Percentiles rank a stretch among this genome's conserved stretches.
Conservation (phyloP, 495 filamentous ascomycete species). For the Cercophora sp. region DNA sequence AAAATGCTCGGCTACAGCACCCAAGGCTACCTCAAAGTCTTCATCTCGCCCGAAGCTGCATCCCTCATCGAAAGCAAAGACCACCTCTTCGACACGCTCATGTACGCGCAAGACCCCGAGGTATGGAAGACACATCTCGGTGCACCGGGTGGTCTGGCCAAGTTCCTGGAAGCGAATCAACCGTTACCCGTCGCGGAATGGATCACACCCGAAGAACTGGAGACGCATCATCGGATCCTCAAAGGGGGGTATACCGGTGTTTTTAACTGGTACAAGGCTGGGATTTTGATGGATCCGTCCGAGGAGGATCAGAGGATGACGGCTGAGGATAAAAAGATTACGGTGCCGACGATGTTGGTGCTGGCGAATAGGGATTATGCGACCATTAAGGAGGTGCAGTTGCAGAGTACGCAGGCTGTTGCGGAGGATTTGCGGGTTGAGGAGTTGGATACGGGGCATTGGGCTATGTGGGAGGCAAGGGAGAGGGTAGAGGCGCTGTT, state of each 20-base stretch:
- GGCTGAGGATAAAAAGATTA: not conserved
- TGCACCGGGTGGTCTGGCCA: conserved; percentile 4
- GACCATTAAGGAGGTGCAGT: not conserved
- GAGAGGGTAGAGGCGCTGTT: not conserved
- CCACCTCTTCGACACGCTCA: conserved; percentile 4
- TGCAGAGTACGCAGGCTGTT: not conserved
- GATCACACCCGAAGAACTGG: conserved; percentile 11
- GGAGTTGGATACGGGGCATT: conserved; percentile 1
- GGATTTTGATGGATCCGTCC: not conserved
- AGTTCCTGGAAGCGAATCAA: conserved; percentile 12
- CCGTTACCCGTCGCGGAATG: conserved; percentile 5
- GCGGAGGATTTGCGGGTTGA: not conserved
- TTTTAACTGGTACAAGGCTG: conserved; percentile 24
- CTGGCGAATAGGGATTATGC: not conserved
- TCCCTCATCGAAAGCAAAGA: conserved; percentile 17
- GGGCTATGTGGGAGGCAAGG: not conserved
- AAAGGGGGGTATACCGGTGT: conserved; percentile 11
- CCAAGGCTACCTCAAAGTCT: conserved; percentile 21
- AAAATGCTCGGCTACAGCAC: no score
- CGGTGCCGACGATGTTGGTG: not conserved
- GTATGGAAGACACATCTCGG: conserved; percentile 14
- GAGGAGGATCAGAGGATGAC: not conserved
- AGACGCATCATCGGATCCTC: conserved; percentile 14
- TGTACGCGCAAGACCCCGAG: conserved; percentile 13
- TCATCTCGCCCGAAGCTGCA: conserved; percentile 17